These are phyloP conservation scores for Phytopythium mirpurense DNA, from an alignment of 352 stramenopile genomes.

Conservation along the genomic window DNA sequence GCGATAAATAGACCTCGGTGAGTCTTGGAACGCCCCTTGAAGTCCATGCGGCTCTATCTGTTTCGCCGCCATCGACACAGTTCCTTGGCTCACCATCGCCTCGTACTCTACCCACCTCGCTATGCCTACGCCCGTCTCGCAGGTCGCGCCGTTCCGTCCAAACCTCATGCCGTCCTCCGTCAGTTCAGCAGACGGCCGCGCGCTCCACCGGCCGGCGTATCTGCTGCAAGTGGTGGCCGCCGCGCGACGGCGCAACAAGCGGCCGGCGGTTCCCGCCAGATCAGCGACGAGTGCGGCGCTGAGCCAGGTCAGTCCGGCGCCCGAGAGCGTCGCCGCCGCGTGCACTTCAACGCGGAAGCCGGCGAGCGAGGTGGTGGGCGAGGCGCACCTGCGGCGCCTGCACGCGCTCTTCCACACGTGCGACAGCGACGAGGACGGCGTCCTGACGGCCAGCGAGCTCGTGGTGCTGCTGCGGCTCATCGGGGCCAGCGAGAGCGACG, in stretches of 20 bases:
- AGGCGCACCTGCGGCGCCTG: conserved; percentile 23
- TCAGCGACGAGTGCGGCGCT: neutral
- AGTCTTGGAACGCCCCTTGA: too few relatives aligned
- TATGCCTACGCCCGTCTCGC: too few relatives aligned
- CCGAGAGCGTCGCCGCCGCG: too few relatives aligned
- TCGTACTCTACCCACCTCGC: too few relatives aligned
- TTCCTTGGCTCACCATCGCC: too few relatives aligned
- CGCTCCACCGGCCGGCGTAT: neutral
- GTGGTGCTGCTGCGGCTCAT: conserved; percentile 26
- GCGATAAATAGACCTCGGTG: too few relatives aligned
- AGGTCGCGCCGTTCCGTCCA: too few relatives aligned
- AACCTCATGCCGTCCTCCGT: too few relatives aligned
- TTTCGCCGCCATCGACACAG: too few relatives aligned
- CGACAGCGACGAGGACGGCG: conserved; percentile 30
- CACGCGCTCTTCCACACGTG: conserved; percentile 25
- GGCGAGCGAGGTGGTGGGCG: conserved; percentile 7
- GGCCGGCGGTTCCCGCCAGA: neutral
- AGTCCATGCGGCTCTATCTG: too few relatives aligned
- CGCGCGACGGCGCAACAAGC: neutral
- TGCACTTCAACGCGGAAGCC: too few relatives aligned
- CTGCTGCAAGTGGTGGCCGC: neutral
- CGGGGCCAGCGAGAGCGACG: conserved; percentile 12
- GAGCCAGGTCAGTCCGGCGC: neutral
- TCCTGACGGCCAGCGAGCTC: conserved; percentile 21
- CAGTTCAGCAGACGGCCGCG: neutral